phyloP scores from a whole-genome alignment of 2,329 filamentous ascomycete genomes.

The Diaporthe caulivora region DNA sequence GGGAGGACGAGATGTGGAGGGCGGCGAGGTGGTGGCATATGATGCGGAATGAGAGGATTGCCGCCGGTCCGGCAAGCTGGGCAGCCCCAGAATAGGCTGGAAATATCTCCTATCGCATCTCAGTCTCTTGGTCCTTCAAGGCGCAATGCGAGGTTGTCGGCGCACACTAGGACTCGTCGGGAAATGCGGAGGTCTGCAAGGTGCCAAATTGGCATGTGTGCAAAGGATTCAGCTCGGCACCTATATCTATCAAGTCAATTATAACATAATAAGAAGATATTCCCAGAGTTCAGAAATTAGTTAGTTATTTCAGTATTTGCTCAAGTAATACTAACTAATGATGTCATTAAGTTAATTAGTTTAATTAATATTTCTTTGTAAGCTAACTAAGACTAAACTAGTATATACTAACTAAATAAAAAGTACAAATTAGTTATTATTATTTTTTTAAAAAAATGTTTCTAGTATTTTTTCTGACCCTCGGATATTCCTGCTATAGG shows the following conservation, averaged over 20 bases:
- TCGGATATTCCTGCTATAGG: no score
- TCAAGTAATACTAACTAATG: no score
- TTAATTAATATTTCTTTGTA: no score
- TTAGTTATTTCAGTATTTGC: no score
- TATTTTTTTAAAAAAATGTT: no score
- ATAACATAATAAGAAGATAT: background rate
- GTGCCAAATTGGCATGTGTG: background rate
- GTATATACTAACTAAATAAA: no score
- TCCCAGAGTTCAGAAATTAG: no score
- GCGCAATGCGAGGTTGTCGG: background rate
- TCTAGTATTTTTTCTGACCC: no score
- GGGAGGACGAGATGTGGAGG: slow-evolving; percentile 53
- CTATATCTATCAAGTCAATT: background rate
- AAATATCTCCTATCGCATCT: background rate
- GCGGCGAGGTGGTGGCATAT: slow-evolving; percentile 48
- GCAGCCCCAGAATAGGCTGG: background rate
- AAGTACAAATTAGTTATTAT: no score
- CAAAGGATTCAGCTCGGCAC: background rate
- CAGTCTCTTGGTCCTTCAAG: background rate
- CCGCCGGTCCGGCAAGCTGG: background rate
- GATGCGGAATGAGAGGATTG: slow-evolving; percentile 40
- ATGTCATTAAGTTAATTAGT: no score
- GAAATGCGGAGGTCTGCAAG: no score
- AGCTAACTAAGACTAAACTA: no score
- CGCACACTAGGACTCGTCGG: background rate